These are phyloP conservation scores for Floccularia luteovirens DNA, from an alignment of 768 basidiomycete genomes.

Conservation along the genomic window DNA sequence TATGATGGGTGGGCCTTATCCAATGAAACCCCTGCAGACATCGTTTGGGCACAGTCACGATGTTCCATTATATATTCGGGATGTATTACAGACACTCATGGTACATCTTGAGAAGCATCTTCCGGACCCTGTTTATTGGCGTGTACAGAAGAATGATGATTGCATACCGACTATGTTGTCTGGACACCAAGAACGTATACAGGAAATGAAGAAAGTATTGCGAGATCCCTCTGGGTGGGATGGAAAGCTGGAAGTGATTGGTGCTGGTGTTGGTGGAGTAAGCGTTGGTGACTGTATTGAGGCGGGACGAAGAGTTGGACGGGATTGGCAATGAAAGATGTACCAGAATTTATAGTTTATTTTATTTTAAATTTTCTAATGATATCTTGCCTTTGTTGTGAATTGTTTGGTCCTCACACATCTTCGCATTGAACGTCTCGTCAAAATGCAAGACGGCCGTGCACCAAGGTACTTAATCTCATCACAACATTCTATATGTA, in stretches of 20 bases:
- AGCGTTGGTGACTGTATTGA: conserved; percentile 84
- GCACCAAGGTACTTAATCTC: conserved; percentile 52
- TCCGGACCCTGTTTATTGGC: conserved; percentile 49
- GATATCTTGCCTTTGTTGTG: too few relatives aligned
- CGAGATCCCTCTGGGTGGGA: conserved; percentile 28
- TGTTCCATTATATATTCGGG: conserved; percentile 15
- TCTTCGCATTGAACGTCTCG: too few relatives aligned
- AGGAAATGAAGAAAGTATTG: conserved; percentile 42
- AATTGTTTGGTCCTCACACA: too few relatives aligned
- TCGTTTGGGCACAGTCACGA: conserved; percentile 16
- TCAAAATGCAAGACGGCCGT: conserved; percentile 75
- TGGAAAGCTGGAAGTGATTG: conserved; percentile 54
- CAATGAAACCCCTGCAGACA: conserved; percentile 16
- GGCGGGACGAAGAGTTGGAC: conserved; percentile 55
- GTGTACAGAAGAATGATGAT: conserved; percentile 42
- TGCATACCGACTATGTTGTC: conserved; percentile 78
- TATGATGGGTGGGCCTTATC: conserved; percentile 84
- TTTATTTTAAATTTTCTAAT: too few relatives aligned
- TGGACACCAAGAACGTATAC: conserved; percentile 68
- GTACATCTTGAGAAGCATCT: conserved; percentile 36
- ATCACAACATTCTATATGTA: background rate
- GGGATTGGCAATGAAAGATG: conserved; percentile 25
- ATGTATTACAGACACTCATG: conserved; percentile 31
- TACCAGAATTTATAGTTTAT: too few relatives aligned
- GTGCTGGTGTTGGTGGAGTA: conserved; percentile 83